Evolutionary conservation across 2,329 filamentous ascomycete species (phyloP).

Genomic region (Scedosporium apiospermum): DNA sequence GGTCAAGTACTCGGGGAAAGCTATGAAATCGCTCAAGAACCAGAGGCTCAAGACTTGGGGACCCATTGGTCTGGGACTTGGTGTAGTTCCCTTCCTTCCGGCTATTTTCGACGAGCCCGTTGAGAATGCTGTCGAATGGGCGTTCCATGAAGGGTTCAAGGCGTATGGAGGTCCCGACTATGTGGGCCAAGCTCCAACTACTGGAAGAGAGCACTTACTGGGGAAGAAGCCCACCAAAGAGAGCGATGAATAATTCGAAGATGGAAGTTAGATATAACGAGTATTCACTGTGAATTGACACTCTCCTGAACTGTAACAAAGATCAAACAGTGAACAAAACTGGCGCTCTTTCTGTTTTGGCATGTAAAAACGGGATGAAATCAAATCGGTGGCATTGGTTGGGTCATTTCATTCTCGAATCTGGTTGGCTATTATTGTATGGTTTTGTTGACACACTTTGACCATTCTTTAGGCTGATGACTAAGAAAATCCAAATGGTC

Average conservation of each 20-base stretch:
- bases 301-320: too few species aligned
- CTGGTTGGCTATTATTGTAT: too few species aligned
- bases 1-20: slow-evolving; percentile 77
- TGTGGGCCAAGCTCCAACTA: slow-evolving; percentile 45
- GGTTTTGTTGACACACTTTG: too few species aligned
- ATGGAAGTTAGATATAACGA: neutral
- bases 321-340: too few species aligned
- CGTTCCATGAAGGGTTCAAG: slow-evolving; percentile 75
- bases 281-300: too few species aligned
- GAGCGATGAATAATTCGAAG: slow-evolving; percentile 28
- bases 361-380: too few species aligned
- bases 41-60: slow-evolving; percentile 69
- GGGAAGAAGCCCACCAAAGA: slow-evolving; percentile 21
- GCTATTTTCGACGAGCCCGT: slow-evolving; percentile 86
- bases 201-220: slow-evolving; percentile 36
- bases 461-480: too few species aligned
- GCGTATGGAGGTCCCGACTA: slow-evolving; percentile 53
- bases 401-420: too few species aligned
- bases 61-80: slow-evolving; percentile 75
- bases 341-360: too few species aligned
- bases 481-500: too few species aligned
- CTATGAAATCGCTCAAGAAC: slow-evolving; percentile 78
- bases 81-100: slow-evolving; percentile 74
- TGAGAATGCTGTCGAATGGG: slow-evolving; percentile 82
- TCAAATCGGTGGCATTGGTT: too few species aligned